These are phyloP conservation scores for Clathrospora elynae DNA, from an alignment of 2,329 filamentous ascomycete species.

Conservation along the genomic window DNA sequence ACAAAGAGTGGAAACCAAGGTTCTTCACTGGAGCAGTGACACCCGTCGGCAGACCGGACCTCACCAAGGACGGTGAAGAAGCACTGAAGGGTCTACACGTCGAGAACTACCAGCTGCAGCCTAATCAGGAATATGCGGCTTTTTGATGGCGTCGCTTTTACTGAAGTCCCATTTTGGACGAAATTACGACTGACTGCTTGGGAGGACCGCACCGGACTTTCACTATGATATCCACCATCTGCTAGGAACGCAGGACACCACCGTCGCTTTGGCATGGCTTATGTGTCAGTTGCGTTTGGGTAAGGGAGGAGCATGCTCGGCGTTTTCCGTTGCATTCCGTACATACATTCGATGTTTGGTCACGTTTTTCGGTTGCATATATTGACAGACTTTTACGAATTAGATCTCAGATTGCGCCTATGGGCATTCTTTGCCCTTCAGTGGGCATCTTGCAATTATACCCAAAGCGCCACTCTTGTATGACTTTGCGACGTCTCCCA, in stretches of 20 bases:
- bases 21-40: conserved; percentile 77
- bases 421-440: too few species aligned
- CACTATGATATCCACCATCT: conserved; percentile 21
- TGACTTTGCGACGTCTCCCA: too few species aligned
- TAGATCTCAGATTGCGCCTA: too few species aligned
- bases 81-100: conserved; percentile 62
- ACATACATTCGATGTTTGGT: too few species aligned
- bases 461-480: too few species aligned
- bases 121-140: conserved; percentile 51
- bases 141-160: conserved; percentile 20
- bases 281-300: background rate
- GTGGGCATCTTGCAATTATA: too few species aligned
- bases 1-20: conserved; percentile 77
- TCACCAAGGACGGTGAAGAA: conserved; percentile 66
- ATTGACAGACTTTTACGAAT: too few species aligned
- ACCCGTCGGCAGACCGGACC: conserved; percentile 63
- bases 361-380: too few species aligned
- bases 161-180: background rate
- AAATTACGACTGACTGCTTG: conserved; percentile 5
- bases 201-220: conserved; percentile 19
- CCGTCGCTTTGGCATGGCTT: background rate
- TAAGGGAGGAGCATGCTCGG: background rate
- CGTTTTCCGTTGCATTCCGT: too few species aligned
- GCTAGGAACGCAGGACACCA: background rate
- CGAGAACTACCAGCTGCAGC: conserved; percentile 56